Conservation (phyloP, 2,329 filamentous ascomycete species). For the Aspergillus sp. region DNA sequence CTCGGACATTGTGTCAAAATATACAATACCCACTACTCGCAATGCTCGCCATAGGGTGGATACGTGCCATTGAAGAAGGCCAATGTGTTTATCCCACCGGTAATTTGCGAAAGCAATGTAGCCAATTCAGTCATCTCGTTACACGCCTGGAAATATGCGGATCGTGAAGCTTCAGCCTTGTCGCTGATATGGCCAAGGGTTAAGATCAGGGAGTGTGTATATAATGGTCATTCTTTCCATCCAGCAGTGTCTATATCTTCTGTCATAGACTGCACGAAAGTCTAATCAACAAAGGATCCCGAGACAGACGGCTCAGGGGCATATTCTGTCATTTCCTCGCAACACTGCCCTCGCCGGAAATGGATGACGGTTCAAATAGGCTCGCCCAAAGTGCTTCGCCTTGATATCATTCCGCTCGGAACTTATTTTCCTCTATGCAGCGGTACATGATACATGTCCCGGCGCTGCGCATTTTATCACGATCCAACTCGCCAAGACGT, state of each 20-base stretch:
- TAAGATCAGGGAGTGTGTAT: background rate
- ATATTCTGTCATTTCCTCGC: background rate
- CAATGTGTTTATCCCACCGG: background rate
- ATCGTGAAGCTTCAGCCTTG: background rate
- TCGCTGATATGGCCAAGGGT: background rate
- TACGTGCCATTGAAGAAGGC: too few species aligned
- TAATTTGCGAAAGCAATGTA: background rate
- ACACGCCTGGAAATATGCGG: background rate
- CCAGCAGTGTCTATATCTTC: constrained; percentile 5
- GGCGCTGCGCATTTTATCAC: background rate
- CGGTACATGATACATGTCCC: background rate
- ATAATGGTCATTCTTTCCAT: constrained; percentile 6
- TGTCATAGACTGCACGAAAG: constrained; percentile 2
- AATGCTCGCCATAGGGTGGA: too few species aligned
- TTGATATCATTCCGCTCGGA: background rate
- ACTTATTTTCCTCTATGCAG: background rate
- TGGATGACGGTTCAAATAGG: background rate
- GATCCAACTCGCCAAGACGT: background rate
- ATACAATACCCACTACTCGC: background rate
- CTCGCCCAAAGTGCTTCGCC: background rate
- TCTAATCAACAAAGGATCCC: background rate
- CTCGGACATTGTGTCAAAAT: background rate
- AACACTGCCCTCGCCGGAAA: background rate
- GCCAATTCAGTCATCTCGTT: background rate
- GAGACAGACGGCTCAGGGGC: background rate